Evolutionary conservation across 257 asterid species (phyloP).

Genomic region (Solanum neorickii): DNA sequence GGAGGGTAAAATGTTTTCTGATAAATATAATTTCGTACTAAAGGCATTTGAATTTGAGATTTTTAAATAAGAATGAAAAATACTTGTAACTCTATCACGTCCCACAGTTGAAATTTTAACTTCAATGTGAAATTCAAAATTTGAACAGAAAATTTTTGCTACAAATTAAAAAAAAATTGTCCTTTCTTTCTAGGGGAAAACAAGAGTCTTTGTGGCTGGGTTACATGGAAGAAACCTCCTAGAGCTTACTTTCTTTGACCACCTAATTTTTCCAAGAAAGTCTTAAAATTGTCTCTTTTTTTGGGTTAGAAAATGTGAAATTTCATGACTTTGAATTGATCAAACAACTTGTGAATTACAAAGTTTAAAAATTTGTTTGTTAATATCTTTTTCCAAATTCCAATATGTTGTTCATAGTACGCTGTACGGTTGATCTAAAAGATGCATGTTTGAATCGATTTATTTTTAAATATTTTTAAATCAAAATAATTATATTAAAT

Average conservation of each 20-base stretch:
- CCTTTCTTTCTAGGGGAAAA: neutral
- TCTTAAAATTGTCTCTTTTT: neutral
- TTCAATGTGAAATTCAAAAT: neutral
- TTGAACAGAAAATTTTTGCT: neutral
- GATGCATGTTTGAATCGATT: rapidly evolving
- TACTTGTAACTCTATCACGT: no score
- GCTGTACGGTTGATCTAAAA: neutral
- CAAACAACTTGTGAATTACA: neutral
- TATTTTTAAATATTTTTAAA: no score
- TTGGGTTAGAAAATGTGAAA: neutral
- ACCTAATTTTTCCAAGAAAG: neutral
- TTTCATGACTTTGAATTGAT: neutral
- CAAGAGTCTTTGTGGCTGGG: neutral
- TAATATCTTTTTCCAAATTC: neutral
- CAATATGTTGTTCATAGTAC: neutral
- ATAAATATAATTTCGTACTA: no score
- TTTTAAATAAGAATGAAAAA: no score
- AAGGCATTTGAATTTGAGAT: no score
- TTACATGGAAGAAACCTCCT: neutral
- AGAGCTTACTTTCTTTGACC: slow-evolving; percentile 6
- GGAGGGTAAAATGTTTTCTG: neutral
- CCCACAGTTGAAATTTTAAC: neutral
- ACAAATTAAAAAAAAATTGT: neutral
- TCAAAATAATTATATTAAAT: no score
- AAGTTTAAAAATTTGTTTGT: neutral